These are phyloP conservation scores for Pseudogymnoascus sp. DNA, from an alignment of 2,329 filamentous ascomycete species.

Conservation along the genomic window DNA sequence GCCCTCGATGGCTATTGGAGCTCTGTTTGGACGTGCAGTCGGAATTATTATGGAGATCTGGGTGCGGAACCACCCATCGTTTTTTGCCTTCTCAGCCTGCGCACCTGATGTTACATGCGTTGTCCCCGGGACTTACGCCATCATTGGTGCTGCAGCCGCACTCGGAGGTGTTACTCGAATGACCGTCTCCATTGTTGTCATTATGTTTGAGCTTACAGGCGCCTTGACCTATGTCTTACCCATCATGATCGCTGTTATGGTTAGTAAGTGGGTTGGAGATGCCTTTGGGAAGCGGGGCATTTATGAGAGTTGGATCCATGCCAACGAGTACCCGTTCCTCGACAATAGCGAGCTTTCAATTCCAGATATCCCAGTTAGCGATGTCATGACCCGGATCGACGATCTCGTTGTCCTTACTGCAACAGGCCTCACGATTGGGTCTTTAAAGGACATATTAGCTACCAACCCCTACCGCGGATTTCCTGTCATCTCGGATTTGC, in stretches of 20 bases:
- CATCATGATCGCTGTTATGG: slow-evolving; percentile 98
- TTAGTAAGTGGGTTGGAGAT: slow-evolving; percentile 97
- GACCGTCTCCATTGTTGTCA: slow-evolving; percentile 97
- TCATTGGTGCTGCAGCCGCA: slow-evolving; percentile 91
- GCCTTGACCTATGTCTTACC: slow-evolving; percentile 93
- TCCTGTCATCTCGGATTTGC: slow-evolving; percentile 74
- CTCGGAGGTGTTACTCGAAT: slow-evolving; percentile 89
- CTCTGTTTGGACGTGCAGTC: slow-evolving; percentile 78
- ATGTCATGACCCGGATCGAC: slow-evolving; percentile 88
- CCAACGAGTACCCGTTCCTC: slow-evolving; percentile 91
- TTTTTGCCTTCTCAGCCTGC: slow-evolving; percentile 72
- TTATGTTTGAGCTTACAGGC: slow-evolving; percentile 98
- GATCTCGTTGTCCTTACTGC: slow-evolving; percentile 84
- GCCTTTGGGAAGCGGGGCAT: slow-evolving; percentile 88
- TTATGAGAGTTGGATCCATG: slow-evolving; percentile 96
- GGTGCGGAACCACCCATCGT: slow-evolving; percentile 70
- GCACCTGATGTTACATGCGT: slow-evolving; percentile 82
- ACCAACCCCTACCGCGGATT: slow-evolving; percentile 81
- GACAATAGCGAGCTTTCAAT: slow-evolving; percentile 74
- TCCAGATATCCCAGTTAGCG: slow-evolving; percentile 76
- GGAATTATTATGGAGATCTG: slow-evolving; percentile 86
- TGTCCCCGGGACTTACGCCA: slow-evolving; percentile 91
- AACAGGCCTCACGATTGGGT: slow-evolving; percentile 77
- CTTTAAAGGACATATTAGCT: slow-evolving; percentile 62
- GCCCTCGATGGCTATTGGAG: slow-evolving; percentile 92